phyloP scores from a whole-genome alignment of 257 asterid species.

The Jacaranda mimosifolia region DNA sequence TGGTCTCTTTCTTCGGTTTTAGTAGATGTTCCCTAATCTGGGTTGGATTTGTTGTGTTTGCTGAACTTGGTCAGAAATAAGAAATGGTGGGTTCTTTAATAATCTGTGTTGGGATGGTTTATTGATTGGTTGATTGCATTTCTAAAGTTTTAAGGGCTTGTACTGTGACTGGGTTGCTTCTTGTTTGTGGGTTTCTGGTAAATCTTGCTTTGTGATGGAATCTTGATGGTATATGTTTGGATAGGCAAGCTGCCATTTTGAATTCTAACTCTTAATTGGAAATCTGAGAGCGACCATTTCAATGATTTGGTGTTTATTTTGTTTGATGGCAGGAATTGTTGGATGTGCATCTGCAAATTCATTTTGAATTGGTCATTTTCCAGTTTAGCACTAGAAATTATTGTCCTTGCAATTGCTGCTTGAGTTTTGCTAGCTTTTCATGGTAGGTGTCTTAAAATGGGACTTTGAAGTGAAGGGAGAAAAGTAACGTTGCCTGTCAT shows the following conservation, averaged over 20 bases:
- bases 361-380: constrained; percentile 14
- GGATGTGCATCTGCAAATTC: constrained; percentile 7
- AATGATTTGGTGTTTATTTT: background rate
- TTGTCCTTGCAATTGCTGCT: constrained; percentile 7
- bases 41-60: background rate
- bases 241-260: constrained; percentile 17
- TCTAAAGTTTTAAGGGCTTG: constrained; percentile 24
- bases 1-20: constrained; percentile 35
- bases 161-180: constrained; percentile 34
- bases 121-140: constrained; percentile 21
- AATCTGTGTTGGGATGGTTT: background rate
- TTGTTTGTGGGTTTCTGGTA: constrained; percentile 39
- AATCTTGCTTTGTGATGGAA: constrained; percentile 31
- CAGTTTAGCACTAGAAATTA: constrained; percentile 11
- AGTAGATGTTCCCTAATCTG: constrained; percentile 13
- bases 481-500: constrained; percentile 7
- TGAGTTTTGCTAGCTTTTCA: background rate
- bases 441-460: too few relatives aligned
- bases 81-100: too few relatives aligned
- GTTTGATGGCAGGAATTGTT: background rate
- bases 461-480: background rate
- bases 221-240: constrained; percentile 30
- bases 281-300: background rate
- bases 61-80: too few relatives aligned
- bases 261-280: background rate